Percentiles rank a stretch among this genome's conserved stretches.
Conservation (phyloP, 441 rosid genomes). For the Hypseocharis bilobata region DNA sequence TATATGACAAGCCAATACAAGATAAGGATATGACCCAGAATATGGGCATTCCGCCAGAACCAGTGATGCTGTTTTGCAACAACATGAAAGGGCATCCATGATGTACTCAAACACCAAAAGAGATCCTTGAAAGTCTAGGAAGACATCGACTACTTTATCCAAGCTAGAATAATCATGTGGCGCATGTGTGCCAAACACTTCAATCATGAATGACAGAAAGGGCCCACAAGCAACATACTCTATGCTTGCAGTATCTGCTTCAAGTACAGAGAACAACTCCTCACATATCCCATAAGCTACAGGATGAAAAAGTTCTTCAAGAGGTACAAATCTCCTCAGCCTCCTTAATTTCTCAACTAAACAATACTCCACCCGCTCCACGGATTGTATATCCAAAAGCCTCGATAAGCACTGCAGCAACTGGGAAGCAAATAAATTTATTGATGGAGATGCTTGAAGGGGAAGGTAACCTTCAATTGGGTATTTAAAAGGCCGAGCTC, state of each 20-base stretch:
- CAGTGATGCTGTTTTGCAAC: constrained; percentile 66
- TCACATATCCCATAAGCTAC: constrained; percentile 61
- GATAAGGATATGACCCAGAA: constrained; percentile 83
- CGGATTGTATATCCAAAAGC: constrained; percentile 44
- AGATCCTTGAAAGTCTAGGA: constrained; percentile 59
- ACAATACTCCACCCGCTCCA: constrained; percentile 50
- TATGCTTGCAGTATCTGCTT: constrained; percentile 40
- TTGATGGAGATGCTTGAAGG: constrained; percentile 56
- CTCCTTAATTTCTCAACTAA: constrained; percentile 64
- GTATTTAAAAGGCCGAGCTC: constrained; percentile 68
- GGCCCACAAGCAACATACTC: constrained; percentile 77
- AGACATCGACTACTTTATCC: constrained; percentile 59
- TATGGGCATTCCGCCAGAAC: constrained; percentile 75
- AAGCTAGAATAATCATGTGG: constrained; percentile 69
- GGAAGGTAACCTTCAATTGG: constrained; percentile 62
- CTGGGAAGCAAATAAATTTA: constrained; percentile 36
- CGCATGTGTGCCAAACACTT: constrained; percentile 54
- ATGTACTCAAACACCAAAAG: constrained; percentile 49
- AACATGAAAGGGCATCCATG: constrained; percentile 60
- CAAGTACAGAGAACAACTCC: constrained; percentile 55
- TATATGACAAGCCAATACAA: constrained; percentile 77
- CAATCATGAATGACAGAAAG: constrained; percentile 68
- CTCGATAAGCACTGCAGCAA: constrained; percentile 66
- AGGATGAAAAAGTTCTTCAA: constrained; percentile 67
- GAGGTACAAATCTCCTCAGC: constrained; percentile 62